Conservation (phyloP, 306 rosid genomes). For the Dryas alaskensis region DNA sequence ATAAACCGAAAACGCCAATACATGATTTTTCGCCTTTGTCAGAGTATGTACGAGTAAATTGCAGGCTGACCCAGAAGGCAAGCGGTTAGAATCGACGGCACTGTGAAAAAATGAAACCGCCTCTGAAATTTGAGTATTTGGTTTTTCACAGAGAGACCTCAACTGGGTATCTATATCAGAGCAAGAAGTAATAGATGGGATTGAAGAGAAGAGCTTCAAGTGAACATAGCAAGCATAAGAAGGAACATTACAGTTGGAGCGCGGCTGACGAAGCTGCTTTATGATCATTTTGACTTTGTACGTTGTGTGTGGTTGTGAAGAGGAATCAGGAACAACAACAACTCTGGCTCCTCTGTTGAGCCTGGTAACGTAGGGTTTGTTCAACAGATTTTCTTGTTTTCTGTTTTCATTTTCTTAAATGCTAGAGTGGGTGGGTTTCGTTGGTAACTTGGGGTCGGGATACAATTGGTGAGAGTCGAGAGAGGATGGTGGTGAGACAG, state of each 20-base stretch:
- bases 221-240: background rate
- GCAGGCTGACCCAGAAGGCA: conserved; percentile 44
- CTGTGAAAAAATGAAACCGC: conserved; percentile 58
- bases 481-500: no score
- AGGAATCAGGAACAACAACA: no score
- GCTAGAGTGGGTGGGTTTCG: no score
- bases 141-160: conserved; percentile 34
- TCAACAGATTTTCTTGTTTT: no score
- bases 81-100: conserved; percentile 38
- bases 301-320: no score
- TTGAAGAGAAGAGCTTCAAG: conserved; percentile 40
- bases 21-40: conserved; percentile 41
- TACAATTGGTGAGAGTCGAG: no score
- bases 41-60: conserved; percentile 54
- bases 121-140: conserved; percentile 40
- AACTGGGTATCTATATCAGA: conserved; percentile 42
- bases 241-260: background rate
- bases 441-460: no score
- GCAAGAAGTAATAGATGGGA: conserved; percentile 25
- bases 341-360: no score
- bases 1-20: conserved; percentile 47
- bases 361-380: no score
- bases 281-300: conserved; percentile 21
- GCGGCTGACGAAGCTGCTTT: conserved; percentile 26
- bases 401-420: no score